A percentile compares a stretch with the other conserved stretches of the same genome.
phyloP scores from a whole-genome alignment of 495 filamentous ascomycete genomes.

The Cercophora sp. region DNA sequence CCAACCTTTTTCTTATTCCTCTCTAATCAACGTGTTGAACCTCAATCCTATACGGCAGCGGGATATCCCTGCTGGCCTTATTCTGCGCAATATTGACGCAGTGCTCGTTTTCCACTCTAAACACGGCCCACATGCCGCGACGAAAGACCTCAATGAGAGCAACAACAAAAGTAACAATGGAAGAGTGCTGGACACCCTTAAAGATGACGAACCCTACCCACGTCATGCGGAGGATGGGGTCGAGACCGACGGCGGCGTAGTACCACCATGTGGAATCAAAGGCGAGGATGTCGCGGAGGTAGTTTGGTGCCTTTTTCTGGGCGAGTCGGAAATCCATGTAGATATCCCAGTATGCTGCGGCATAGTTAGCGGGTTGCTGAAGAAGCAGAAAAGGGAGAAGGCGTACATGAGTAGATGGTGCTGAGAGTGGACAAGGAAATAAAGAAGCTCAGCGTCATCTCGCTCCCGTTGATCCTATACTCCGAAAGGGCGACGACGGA shows the following conservation, averaged over 20 bases:
- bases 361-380: not conserved
- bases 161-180: constrained; percentile 70
- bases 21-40: constrained; percentile 58
- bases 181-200: constrained; percentile 74
- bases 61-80: constrained; percentile 75
- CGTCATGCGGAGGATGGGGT: constrained; percentile 86
- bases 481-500: constrained; percentile 71
- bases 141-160: constrained; percentile 72
- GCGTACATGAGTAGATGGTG: constrained; percentile 70
- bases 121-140: constrained; percentile 81
- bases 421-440: constrained; percentile 76
- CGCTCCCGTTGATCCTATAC: constrained; percentile 66
- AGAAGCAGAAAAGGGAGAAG: not conserved
- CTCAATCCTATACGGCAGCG: too few relatives aligned
- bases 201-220: constrained; percentile 95
- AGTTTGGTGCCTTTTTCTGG: constrained; percentile 65
- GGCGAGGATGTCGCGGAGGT: constrained; percentile 73
- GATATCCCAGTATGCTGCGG: constrained; percentile 81
- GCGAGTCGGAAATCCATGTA: constrained; percentile 90
- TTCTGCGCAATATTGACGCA: constrained; percentile 81
- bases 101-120: constrained; percentile 96
- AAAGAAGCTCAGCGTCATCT: constrained; percentile 58
- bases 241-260: constrained; percentile 75
- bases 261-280: constrained; percentile 75
- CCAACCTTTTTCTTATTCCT: not conserved